Percentiles rank a stretch among this genome's conserved stretches.
phyloP scores from a whole-genome alignment of 768 basidiomycete species.

The Lactarius trivialis region DNA sequence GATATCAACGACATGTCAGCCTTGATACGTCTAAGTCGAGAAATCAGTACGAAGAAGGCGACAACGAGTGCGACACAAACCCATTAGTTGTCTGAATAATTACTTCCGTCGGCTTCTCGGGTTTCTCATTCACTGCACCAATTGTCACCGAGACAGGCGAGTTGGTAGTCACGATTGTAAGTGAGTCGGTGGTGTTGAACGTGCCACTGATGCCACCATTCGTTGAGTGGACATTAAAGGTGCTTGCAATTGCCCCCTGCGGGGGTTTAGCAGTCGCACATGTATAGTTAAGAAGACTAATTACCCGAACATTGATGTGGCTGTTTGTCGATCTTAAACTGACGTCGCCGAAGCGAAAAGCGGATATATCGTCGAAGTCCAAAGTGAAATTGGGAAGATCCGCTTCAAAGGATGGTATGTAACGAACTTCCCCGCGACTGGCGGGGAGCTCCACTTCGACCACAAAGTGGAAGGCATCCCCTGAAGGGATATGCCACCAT shows the following conservation, averaged over 20 bases:
- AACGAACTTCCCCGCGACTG: background rate
- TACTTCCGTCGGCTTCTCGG: constrained; percentile 28
- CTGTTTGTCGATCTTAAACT: constrained; percentile 21
- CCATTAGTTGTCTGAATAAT: constrained; percentile 37
- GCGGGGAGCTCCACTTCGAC: constrained; percentile 12
- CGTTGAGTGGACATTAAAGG: constrained; percentile 26
- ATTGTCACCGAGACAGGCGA: constrained; percentile 28
- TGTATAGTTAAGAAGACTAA: background rate
- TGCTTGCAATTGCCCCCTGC: constrained; percentile 31
- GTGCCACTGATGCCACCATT: constrained; percentile 35
- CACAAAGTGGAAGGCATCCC: constrained; percentile 27
- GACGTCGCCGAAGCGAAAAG: constrained; percentile 2
- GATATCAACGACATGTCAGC: constrained; percentile 32
- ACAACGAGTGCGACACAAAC: constrained; percentile 27
- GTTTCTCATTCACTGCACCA: constrained; percentile 25
- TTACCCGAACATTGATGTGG: constrained; percentile 29
- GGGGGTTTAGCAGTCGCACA: background rate
- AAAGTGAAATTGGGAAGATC: constrained; percentile 11
- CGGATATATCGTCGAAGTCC: background rate
- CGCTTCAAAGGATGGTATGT: constrained; percentile 2
- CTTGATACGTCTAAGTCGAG: constrained; percentile 30
- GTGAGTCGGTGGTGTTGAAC: constrained; percentile 29
- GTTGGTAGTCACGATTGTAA: constrained; percentile 34
- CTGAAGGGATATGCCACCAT: constrained; percentile 4
- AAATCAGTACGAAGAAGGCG: background rate